A percentile compares a stretch with the other conserved stretches of the same genome.
phyloP scores from a whole-genome alignment of 2,329 filamentous ascomycete species.

The Claviceps africana region DNA sequence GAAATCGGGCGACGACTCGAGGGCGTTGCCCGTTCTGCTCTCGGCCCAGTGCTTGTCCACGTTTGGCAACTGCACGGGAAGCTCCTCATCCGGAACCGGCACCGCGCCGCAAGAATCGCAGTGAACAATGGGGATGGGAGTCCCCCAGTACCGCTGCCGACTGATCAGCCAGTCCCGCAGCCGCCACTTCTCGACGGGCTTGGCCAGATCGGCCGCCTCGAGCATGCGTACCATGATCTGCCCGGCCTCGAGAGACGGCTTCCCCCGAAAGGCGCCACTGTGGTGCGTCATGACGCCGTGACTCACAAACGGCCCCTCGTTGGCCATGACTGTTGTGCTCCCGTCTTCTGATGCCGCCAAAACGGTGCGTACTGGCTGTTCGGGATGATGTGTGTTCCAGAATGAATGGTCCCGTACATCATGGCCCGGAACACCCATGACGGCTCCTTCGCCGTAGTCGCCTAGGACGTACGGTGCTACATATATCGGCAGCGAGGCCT shows the following conservation, averaged over 20 bases:
- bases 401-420: constrained; percentile 67
- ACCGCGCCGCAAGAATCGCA: constrained; percentile 64
- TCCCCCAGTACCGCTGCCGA: constrained; percentile 84
- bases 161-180: constrained; percentile 83
- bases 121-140: constrained; percentile 80
- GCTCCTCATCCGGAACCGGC: constrained; percentile 59
- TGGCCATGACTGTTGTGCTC: constrained; percentile 26
- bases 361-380: constrained; percentile 48
- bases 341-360: constrained; percentile 38
- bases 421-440: constrained; percentile 86
- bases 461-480: constrained; percentile 75
- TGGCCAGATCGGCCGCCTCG: constrained; percentile 41
- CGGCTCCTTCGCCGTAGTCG: constrained; percentile 74
- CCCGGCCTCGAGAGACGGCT: constrained; percentile 48
- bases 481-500: constrained; percentile 55
- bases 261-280: constrained; percentile 50
- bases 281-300: constrained; percentile 54
- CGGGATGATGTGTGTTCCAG: constrained; percentile 55
- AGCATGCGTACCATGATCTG: constrained; percentile 45
- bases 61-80: constrained; percentile 63
- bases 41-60: constrained; percentile 54
- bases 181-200: constrained; percentile 58
- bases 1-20: constrained; percentile 60
- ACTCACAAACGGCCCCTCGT: constrained; percentile 47
- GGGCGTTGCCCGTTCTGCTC: constrained; percentile 60